Conservation (phyloP, 2,329 filamentous ascomycete genomes). For the Ceratocystis eucalypticola region DNA sequence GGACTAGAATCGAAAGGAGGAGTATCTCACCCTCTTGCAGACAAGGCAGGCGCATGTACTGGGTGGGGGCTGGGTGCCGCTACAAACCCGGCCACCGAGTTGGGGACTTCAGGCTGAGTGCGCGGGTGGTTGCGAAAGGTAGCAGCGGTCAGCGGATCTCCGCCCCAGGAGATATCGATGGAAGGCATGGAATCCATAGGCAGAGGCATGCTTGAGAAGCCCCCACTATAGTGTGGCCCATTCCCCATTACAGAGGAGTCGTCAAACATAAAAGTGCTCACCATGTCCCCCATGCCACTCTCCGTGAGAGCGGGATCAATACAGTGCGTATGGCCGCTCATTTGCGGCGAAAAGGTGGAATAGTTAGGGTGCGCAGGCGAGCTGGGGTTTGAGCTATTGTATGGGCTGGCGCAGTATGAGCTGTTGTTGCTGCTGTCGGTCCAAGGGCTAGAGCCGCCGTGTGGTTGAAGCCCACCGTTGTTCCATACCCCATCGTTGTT, state of each 20-base stretch:
- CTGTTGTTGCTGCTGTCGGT: neutral
- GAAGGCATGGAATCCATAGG: too few species aligned
- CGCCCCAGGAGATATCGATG: too few species aligned
- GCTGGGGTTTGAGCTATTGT: conserved; percentile 12
- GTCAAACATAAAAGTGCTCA: fast-evolving
- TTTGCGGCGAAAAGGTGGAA: conserved; percentile 3
- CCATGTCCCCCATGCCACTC: neutral
- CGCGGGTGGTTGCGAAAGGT: neutral
- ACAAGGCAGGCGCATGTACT: neutral
- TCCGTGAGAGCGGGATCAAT: conserved; percentile 5
- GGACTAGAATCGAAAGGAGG: neutral
- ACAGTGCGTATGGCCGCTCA: neutral
- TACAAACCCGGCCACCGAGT: neutral
- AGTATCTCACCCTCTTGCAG: neutral
- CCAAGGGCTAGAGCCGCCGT: neutral
- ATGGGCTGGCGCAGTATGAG: conserved; percentile 5
- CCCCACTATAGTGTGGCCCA: too few species aligned
- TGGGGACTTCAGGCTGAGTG: neutral
- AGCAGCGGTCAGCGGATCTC: neutral
- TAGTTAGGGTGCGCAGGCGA: neutral
- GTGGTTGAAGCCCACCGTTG: neutral
- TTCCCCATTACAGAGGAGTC: too few species aligned
- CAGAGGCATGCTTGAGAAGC: too few species aligned
- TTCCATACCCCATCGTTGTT: neutral
- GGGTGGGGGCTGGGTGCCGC: neutral